Evolutionary conservation across 768 basidiomycete species (phyloP).

Genomic region (Lactarius deliciosus): DNA sequence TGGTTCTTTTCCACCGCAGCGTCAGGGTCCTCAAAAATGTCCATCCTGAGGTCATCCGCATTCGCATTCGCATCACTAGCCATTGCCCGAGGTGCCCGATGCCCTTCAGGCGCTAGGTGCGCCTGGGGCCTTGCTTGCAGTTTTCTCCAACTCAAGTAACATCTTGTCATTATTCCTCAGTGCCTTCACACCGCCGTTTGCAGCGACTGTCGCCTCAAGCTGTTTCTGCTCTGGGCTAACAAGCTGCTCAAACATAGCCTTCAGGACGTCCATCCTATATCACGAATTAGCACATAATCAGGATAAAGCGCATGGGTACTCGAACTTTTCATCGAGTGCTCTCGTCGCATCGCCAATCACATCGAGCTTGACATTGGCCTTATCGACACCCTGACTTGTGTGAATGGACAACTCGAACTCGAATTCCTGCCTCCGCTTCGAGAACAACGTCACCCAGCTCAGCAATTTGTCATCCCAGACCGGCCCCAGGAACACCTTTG

Average conservation of each 20-base stretch:
- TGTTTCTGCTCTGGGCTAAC: constrained; percentile 26
- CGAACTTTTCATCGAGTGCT: constrained; percentile 30
- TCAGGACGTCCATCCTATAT: constrained; percentile 27
- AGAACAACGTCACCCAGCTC: constrained; percentile 32
- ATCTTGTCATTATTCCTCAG: constrained; percentile 29
- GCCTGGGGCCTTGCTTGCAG: constrained; percentile 16
- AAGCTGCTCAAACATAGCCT: constrained; percentile 26
- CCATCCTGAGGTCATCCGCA: constrained; percentile 22
- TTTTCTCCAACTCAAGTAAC: constrained; percentile 29
- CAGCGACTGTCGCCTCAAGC: constrained; percentile 19
- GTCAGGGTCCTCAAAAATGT: constrained; percentile 31
- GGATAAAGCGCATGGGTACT: background rate
- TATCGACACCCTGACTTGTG: constrained; percentile 28
- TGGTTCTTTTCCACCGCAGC: constrained; percentile 30
- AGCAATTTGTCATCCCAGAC: constrained; percentile 36
- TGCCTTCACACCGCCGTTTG: constrained; percentile 32
- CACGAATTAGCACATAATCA: background rate
- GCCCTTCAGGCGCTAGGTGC: background rate
- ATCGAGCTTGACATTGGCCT: constrained; percentile 25
- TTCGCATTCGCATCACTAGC: background rate
- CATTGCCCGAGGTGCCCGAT: background rate
- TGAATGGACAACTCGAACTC: constrained; percentile 36
- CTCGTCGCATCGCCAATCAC: constrained; percentile 5
- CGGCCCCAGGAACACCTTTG: constrained; percentile 34
- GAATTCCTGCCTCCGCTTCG: constrained; percentile 32